Percentiles rank a stretch among this genome's conserved stretches.
Evolutionary conservation across 2,329 filamentous ascomycete genomes (phyloP).

Genomic region (Macrophomina pseudophaseolina): DNA sequence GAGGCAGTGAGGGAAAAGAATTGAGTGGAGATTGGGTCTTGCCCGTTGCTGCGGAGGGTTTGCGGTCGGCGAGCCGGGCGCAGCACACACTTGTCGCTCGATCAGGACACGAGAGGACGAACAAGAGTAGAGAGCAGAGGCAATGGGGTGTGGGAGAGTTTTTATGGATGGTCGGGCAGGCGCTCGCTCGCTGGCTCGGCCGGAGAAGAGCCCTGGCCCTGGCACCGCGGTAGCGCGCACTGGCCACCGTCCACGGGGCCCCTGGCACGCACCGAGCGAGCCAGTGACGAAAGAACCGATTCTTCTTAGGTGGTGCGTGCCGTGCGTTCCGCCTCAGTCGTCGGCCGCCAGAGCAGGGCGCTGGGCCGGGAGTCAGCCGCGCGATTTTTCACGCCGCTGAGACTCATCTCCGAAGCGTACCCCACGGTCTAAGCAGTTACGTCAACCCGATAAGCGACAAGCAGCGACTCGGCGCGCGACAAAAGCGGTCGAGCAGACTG

Average conservation of each 20-base stretch:
- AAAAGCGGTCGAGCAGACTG: conserved; percentile 26
- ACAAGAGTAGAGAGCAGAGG: conserved; percentile 25
- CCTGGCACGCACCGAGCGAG: conserved; percentile 21
- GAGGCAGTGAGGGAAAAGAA: conserved; percentile 3
- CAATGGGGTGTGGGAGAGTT: conserved; percentile 17
- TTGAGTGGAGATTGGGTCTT: not conserved
- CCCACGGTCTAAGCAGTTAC: conserved; percentile 24
- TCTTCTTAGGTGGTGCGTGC: conserved; percentile 21
- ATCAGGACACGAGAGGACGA: conserved; percentile 27
- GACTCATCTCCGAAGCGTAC: conserved; percentile 22
- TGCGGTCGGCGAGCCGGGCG: conserved; percentile 25
- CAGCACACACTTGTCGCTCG: conserved; percentile 28
- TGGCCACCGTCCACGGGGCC: conserved; percentile 2
- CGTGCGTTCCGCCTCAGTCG: conserved; percentile 24
- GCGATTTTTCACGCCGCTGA: conserved; percentile 25
- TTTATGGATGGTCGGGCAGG: conserved; percentile 23
- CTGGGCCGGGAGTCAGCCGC: conserved; percentile 25
- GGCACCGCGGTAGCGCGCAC: conserved; percentile 1
- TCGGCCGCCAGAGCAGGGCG: conserved; percentile 17
- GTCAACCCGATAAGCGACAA: conserved; percentile 25
- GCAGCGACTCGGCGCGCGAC: conserved; percentile 18
- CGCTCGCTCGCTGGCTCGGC: conserved; percentile 5
- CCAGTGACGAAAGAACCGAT: conserved; percentile 26
- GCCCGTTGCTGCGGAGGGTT: conserved; percentile 21
- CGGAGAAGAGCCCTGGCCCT: conserved; percentile 9